Conservation (phyloP, 257 asterid genomes). For the Solanum clarkiae region DNA sequence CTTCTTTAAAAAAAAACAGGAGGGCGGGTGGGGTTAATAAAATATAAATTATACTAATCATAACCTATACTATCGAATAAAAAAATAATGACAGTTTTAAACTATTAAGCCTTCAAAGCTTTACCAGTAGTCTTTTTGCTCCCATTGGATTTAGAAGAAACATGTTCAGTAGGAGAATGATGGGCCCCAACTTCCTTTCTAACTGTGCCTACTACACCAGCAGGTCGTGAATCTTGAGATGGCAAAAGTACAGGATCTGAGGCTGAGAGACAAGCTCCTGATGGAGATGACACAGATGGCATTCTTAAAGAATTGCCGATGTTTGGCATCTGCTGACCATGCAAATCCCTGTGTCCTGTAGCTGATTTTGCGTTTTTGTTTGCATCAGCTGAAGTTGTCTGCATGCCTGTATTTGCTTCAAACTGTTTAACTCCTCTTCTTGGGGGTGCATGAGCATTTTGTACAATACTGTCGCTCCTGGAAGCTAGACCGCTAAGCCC, state of each 20-base stretch:
- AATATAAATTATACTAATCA: background rate
- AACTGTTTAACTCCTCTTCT: background rate
- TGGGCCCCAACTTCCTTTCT: slow-evolving; percentile 26
- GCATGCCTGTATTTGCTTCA: slow-evolving; percentile 9
- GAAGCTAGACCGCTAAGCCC: slow-evolving; percentile 33
- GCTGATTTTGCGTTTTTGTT: slow-evolving; percentile 11
- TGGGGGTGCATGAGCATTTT: slow-evolving; percentile 16
- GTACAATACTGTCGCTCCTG: slow-evolving; percentile 20
- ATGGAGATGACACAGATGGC: slow-evolving; percentile 23
- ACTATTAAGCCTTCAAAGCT: slow-evolving; percentile 16
- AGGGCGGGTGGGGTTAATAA: background rate
- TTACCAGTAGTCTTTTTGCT: slow-evolving; percentile 22
- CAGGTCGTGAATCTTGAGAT: slow-evolving; percentile 30
- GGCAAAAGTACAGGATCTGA: slow-evolving; percentile 31
- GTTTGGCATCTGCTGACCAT: slow-evolving; percentile 18
- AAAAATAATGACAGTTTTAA: background rate
- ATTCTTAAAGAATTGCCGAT: slow-evolving; percentile 11
- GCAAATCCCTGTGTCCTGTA: slow-evolving; percentile 7
- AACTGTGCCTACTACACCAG: slow-evolving; percentile 24
- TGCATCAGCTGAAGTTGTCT: slow-evolving; percentile 20
- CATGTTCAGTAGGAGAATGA: slow-evolving; percentile 10
- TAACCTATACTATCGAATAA: background rate
- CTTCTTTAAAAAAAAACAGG: background rate
- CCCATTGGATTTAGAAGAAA: slow-evolving; percentile 23
- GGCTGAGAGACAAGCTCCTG: slow-evolving; percentile 30